These are phyloP conservation scores for Phytopythium vexans DNA, from an alignment of 352 stramenopile species.

Conservation along the genomic window DNA sequence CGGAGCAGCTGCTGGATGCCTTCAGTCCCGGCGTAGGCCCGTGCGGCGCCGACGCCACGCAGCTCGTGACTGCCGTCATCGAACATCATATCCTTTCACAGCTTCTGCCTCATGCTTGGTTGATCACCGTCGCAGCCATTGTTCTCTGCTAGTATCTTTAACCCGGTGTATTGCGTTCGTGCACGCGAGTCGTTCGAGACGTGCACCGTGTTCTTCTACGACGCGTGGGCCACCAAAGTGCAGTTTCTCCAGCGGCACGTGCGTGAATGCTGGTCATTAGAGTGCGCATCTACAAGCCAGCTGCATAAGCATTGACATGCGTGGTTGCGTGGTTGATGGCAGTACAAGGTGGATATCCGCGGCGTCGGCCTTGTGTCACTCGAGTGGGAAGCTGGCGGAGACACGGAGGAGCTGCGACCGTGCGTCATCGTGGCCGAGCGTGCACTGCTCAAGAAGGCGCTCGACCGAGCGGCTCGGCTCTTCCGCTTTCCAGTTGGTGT, in stretches of 20 bases:
- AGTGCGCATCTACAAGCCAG: not conserved
- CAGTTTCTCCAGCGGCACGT: slow-evolving; percentile 58
- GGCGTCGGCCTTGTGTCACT: slow-evolving; percentile 50
- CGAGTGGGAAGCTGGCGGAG: slow-evolving; percentile 55
- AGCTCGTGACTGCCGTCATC: slow-evolving; percentile 48
- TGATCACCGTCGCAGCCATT: too few species aligned
- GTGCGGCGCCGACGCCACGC: slow-evolving; percentile 47
- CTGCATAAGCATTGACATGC: not conserved
- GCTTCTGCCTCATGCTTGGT: too few species aligned
- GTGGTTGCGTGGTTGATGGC: not conserved
- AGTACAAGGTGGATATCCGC: slow-evolving; percentile 63
- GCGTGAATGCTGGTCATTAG: slow-evolving; percentile 10
- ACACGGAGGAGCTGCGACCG: slow-evolving; percentile 55
- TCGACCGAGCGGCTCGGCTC: slow-evolving; percentile 24
- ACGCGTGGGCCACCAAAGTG: slow-evolving; percentile 64
- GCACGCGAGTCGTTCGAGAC: slow-evolving; percentile 40
- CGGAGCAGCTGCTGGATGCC: slow-evolving; percentile 10
- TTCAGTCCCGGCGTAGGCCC: slow-evolving; percentile 61
- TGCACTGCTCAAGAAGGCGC: slow-evolving; percentile 47
- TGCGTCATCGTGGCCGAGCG: slow-evolving; percentile 62
- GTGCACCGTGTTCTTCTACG: slow-evolving; percentile 69
- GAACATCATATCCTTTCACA: slow-evolving; percentile 46
- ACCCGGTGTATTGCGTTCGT: slow-evolving; percentile 11
- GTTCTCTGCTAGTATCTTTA: slow-evolving; percentile 11
- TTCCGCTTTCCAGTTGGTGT: slow-evolving; percentile 37